Percentiles rank a stretch among this genome's conserved stretches.
Evolutionary conservation across 257 asterid genomes (phyloP).

Genomic region (Capsicum pubescens): DNA sequence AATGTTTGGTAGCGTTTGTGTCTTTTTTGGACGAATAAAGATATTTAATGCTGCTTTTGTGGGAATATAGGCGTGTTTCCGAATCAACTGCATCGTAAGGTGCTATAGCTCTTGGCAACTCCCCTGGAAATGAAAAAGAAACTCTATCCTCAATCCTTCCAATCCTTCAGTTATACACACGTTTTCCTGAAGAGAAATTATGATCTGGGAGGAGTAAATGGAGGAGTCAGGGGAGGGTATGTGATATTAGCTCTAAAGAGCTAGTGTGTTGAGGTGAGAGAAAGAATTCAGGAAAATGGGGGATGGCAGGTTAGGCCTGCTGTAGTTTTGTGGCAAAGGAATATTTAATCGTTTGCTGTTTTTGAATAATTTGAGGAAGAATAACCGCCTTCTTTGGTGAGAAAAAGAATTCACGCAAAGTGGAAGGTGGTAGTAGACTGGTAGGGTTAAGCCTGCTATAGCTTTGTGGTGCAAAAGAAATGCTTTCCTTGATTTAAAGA

Average conservation of each 20-base stretch:
- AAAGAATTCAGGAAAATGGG: neutral
- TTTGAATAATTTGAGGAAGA: neutral
- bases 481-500: neutral
- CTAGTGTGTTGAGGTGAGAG: neutral
- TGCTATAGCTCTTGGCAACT: too few relatives aligned
- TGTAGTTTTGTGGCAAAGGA: neutral
- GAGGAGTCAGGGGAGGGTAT: neutral
- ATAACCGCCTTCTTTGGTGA: neutral
- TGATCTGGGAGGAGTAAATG: neutral
- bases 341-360: neutral
- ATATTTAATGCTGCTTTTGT: neutral
- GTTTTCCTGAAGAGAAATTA: neutral
- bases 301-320: neutral
- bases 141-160: too few relatives aligned
- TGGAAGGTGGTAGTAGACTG: neutral
- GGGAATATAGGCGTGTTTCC: neutral
- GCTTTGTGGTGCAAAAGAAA: neutral
- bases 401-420: neutral
- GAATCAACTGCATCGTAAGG: too few relatives aligned
- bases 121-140: too few relatives aligned
- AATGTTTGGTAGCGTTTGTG: neutral
- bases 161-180: neutral
- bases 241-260: neutral
- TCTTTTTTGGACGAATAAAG: neutral
- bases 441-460: neutral